phyloP scores from a whole-genome alignment of 345 rosid genomes.

The Garcia nutans region DNA sequence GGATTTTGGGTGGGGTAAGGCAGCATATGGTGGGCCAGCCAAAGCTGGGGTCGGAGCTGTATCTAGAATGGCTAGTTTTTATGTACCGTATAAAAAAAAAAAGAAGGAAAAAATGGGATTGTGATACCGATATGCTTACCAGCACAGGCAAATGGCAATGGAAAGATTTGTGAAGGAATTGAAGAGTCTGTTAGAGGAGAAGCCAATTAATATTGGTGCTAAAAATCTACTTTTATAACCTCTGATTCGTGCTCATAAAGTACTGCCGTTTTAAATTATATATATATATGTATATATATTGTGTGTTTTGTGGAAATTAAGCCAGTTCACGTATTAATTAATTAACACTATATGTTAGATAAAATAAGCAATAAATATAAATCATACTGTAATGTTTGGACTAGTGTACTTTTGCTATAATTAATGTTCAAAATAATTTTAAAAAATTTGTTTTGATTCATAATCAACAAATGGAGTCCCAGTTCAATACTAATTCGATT shows the following conservation, averaged over 20 bases:
- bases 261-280: neutral
- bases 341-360: too few species aligned
- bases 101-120: conserved; percentile 22
- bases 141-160: conserved; percentile 10
- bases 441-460: too few species aligned
- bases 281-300: too few species aligned
- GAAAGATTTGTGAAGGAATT: conserved; percentile 7
- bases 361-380: too few species aligned
- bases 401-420: too few species aligned
- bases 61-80: conserved; percentile 10
- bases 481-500: too few species aligned
- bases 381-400: too few species aligned
- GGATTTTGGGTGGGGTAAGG: conserved; percentile 35
- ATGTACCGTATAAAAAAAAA: conserved; percentile 3
- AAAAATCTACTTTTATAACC: neutral
- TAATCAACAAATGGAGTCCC: too few species aligned
- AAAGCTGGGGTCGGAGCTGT: conserved; percentile 14
- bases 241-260: neutral
- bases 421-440: too few species aligned
- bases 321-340: too few species aligned
- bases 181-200: neutral
- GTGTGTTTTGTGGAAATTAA: too few species aligned
- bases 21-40: conserved; percentile 26
- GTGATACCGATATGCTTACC: conserved; percentile 19
- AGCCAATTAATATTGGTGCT: too few species aligned